Evolutionary conservation across 768 basidiomycete genomes (phyloP), one percentile per base, ranked within the genome.

Genomic region (Mycena kentingensis): DNA sequence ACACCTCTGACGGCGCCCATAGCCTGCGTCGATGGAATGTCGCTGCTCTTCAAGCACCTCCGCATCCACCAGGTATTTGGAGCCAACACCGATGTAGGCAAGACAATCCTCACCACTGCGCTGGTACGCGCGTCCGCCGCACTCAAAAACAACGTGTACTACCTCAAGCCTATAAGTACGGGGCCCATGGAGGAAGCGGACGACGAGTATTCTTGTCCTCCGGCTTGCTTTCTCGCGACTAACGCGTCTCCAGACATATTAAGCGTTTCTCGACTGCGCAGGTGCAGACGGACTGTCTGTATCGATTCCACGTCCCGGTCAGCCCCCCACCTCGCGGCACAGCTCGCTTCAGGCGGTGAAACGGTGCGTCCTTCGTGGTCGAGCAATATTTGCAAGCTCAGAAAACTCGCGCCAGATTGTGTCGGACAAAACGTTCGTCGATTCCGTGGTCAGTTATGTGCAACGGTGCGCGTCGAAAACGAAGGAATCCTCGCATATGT

Each of bases 81-180:
- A 27, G 93, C 95, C 1, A 97, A 96, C 70, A 98, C 96, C 2
- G 86, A 93, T 69, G 94, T 98, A 44, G 96, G 96, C 24, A 98
- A 98, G 72, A 97, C 95, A 0, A 79, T 98, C 52, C 73, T 98
- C 48, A 88, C 92, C 1, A 82, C 93, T 2, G 91, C 91, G 1
- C 83, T 98, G 29, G 81, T 86, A 37, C 79, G 90, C 29, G 87
- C 90, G 0, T 90, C 90, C n/a, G 85, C 85, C 0, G 66, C 77
- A 2, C 72, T 67, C 48, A 73, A 75, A 22, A 74, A 74, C 3
- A 64, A 70, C 31, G 84, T 84, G 0, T 83, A 82, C 60, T 91
- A 91, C 57, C 72, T 91, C 49, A 98, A 98, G 64, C 96, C 96
- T 0, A 84, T 98, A 54, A 95, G 93, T 67, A 96, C 96, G 0